Evolutionary conservation across 768 basidiomycete species (phyloP).

Genomic region (Lyophyllum decastes): DNA sequence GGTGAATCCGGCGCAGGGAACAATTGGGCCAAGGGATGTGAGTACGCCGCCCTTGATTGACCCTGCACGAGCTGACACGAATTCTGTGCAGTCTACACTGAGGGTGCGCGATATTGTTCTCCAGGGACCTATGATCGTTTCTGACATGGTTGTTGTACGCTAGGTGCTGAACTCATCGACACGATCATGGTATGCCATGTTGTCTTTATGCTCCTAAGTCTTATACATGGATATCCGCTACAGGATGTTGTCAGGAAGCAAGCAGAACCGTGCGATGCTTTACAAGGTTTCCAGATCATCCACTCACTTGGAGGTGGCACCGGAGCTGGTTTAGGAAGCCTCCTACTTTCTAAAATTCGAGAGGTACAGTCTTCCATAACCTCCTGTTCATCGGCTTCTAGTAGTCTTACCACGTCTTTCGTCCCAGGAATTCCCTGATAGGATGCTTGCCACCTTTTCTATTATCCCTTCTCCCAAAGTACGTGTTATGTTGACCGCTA

Average conservation of each 20-base stretch:
- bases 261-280: constrained; percentile 77
- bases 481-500: background rate
- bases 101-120: constrained; percentile 48
- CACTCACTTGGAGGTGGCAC: constrained; percentile 94
- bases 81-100: constrained; percentile 70
- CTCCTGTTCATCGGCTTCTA: constrained; percentile 28
- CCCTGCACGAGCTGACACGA: constrained; percentile 3
- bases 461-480: constrained; percentile 56
- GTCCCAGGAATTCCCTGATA: constrained; percentile 50
- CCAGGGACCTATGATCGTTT: background rate
- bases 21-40: constrained; percentile 96
- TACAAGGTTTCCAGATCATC: constrained; percentile 90
- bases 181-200: constrained; percentile 57
- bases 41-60: constrained; percentile 26
- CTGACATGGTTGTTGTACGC: background rate
- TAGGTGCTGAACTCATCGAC: constrained; percentile 91
- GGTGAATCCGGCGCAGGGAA: constrained; percentile 75
- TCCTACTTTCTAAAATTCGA: constrained; percentile 79
- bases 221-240: constrained; percentile 1
- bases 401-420: constrained; percentile 1
- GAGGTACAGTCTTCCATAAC: constrained; percentile 49
- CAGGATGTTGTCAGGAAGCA: constrained; percentile 80
- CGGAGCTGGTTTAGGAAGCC: constrained; percentile 81
- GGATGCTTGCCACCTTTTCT: constrained; percentile 58
- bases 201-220: background rate